Percentiles rank a stretch among this genome's conserved stretches.
Evolutionary conservation across 108 stramenopile species (phyloP).

Genomic region (Pelagomonas calceolata): DNA sequence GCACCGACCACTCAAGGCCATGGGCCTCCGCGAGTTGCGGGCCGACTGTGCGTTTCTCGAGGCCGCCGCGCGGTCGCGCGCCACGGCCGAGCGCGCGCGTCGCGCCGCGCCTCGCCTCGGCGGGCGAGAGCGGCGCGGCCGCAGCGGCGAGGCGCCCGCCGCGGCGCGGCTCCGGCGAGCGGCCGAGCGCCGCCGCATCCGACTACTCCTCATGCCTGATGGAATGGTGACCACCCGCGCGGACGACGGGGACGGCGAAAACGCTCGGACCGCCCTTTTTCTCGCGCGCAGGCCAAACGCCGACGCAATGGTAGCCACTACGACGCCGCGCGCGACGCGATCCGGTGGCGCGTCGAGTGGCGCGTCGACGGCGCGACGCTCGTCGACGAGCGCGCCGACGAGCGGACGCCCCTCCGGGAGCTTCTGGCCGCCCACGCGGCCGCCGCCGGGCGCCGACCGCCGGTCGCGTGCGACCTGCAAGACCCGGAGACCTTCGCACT

Average conservation of each 20-base stretch:
- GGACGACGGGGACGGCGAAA: no score
- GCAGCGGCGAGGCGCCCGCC: neutral
- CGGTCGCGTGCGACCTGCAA: neutral
- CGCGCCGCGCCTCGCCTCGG: no score
- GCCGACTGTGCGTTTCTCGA: neutral
- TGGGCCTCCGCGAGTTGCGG: neutral
- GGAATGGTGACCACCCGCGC: no score
- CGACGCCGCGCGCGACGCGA: neutral
- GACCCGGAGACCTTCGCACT: neutral
- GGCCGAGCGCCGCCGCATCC: neutral
- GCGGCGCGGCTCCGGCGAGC: neutral
- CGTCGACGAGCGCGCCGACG: neutral
- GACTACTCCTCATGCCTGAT: neutral
- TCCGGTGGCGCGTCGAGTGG: neutral
- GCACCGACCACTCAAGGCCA: neutral
- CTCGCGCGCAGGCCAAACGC: neutral
- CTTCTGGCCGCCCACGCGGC: neutral
- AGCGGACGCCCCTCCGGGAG: neutral
- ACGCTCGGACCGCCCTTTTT: no score
- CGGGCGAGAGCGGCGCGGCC: no score
- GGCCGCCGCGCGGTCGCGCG: neutral
- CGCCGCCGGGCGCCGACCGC: neutral
- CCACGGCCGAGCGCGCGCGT: no score
- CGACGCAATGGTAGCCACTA: neutral
- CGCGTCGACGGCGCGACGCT: neutral